Percentiles rank a stretch among this genome's conserved stretches.
phyloP scores from a whole-genome alignment of 2,329 filamentous ascomycete species.

The Fusarium mangiferae region DNA sequence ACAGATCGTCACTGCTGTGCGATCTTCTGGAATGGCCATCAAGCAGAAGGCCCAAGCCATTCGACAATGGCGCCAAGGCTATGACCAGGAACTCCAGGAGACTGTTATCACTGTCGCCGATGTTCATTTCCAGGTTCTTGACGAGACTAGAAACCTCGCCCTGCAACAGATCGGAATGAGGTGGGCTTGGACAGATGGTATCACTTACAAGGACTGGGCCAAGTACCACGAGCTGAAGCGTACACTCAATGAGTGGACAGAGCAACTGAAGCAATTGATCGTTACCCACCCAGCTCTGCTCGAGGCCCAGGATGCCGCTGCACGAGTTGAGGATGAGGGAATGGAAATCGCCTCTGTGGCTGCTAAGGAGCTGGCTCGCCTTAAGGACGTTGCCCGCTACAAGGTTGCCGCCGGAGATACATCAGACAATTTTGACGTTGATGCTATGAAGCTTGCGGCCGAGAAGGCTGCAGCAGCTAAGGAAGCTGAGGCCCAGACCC shows the following conservation, averaged over 20 bases:
- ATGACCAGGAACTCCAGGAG: slow-evolving; percentile 74
- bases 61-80: slow-evolving; percentile 79
- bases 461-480: slow-evolving; percentile 48
- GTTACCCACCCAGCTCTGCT: slow-evolving; percentile 77
- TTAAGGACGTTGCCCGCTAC: slow-evolving; percentile 87
- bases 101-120: slow-evolving; percentile 79
- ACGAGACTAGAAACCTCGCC: slow-evolving; percentile 83
- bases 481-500: slow-evolving; percentile 30
- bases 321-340: slow-evolving; percentile 77
- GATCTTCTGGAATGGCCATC: slow-evolving; percentile 75
- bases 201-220: slow-evolving; percentile 97
- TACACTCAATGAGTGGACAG: slow-evolving; percentile 85
- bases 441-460: slow-evolving; percentile 68
- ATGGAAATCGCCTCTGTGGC: slow-evolving; percentile 84
- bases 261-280: slow-evolving; percentile 81
- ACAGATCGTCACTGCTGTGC: slow-evolving; percentile 62
- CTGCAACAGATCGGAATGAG: slow-evolving; percentile 92
- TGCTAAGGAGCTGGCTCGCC: slow-evolving; percentile 79
- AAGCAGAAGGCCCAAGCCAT: slow-evolving; percentile 82
- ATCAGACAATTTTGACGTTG: slow-evolving; percentile 81
- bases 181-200: slow-evolving; percentile 95
- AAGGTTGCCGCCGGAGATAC: slow-evolving; percentile 81
- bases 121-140: slow-evolving; percentile 83
- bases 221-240: slow-evolving; percentile 91
- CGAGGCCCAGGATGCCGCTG: slow-evolving; percentile 73